Evolutionary conservation across 2,329 filamentous ascomycete genomes (phyloP), one percentile per base, ranked within the genome.

Genomic region (Penicillium sp.): DNA sequence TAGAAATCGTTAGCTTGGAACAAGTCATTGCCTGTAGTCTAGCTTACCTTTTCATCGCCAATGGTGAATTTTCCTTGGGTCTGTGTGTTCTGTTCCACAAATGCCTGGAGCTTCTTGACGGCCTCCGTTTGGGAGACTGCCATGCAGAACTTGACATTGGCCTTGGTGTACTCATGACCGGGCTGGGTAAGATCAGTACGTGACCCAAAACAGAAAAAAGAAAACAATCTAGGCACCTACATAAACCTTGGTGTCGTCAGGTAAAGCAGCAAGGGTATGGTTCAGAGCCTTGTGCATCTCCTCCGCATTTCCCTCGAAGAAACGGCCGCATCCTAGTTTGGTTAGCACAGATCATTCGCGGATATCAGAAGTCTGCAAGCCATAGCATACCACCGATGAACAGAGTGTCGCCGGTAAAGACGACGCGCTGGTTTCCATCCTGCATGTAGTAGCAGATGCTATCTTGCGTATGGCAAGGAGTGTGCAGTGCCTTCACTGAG

Each of bases 61-160:
- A 99, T 97, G 0, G 92, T 99, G 62, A 95, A 97, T 65, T 90
- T 88, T 39, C 93, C 93, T 69, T 95, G 91, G 1, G 93, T 97
- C 74, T 96, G 81, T 72, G 84, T 77, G 71, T 96, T 92, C 52
- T 80, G 77, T 46, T 88, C 82, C 1, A 89, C 87, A 68, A 89
- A 96, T 0, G 79, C 77, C 58, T 88, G 77, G 28, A 99, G 77
- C 61, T 84, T 87, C 76, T 87, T 84, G 55, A 96, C 82, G 0
- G 88, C 78, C 41, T 88, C 84, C 35, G 81, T 87, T 63, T 88
- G 83, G 48, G 86, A 75, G 13, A 97, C 86, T 2, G 85, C 86
- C 51, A 87, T 74, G 40, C 83, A 85, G 66, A 99, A 99, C 68
- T 89, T 89, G 63, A 93, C 89, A 65, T 99, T 99, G 43, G 86